Percentiles rank a stretch among this genome's conserved stretches.
These are phyloP conservation scores for Phalaenopsis equestris DNA, from an alignment of 106 monocot genomes.

Conservation along the genomic window DNA sequence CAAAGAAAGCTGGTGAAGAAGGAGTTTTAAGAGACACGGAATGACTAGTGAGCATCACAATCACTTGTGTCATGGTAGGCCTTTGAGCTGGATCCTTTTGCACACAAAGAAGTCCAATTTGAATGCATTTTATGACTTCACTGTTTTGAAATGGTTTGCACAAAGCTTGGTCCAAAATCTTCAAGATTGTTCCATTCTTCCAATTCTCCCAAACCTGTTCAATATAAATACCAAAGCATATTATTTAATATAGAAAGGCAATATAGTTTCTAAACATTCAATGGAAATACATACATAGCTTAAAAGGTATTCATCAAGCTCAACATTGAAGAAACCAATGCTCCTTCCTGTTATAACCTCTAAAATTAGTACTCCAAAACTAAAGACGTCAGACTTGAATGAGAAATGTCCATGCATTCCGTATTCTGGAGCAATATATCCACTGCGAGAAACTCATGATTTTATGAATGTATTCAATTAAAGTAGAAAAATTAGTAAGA, in stretches of 20 bases:
- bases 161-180: not conserved
- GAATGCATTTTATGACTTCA: conserved; percentile 1
- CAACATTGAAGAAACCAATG: not conserved
- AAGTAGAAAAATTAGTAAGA: not conserved
- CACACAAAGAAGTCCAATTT: conserved; percentile 12
- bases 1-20: not conserved
- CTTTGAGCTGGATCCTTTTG: conserved; percentile 9
- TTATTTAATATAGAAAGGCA: no score
- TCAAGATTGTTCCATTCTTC: not conserved
- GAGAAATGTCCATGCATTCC: not conserved
- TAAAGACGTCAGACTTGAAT: not conserved
- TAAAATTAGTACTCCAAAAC: not conserved
- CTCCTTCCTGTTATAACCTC: not conserved
- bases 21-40: not conserved
- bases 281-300: not conserved
- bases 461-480: not conserved
- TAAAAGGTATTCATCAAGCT: not conserved
- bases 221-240: not conserved
- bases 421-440: conserved; percentile 1
- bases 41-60: not conserved
- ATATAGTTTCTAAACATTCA: no score
- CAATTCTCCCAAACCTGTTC: not conserved
- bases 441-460: not conserved
- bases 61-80: not conserved
- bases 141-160: not conserved